These are phyloP conservation scores for Fomitopsis pulvina DNA, from an alignment of 768 basidiomycete species.

Conservation along the genomic window DNA sequence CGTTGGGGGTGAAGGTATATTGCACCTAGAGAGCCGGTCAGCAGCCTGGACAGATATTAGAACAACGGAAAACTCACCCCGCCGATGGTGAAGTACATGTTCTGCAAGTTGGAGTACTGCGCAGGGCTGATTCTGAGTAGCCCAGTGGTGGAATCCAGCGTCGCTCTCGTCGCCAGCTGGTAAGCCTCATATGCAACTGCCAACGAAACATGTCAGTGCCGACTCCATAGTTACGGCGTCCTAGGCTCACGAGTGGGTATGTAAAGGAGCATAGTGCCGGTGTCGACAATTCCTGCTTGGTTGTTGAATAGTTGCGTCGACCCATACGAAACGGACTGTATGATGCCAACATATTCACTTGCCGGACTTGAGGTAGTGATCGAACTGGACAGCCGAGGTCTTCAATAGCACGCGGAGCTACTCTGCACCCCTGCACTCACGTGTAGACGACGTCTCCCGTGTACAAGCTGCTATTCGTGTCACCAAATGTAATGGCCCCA, in stretches of 20 bases:
- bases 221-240: too few relatives aligned
- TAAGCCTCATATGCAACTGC: conserved; percentile 16
- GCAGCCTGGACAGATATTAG: too few relatives aligned
- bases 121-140: conserved; percentile 7
- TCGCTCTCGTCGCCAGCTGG: conserved; percentile 14
- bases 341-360: conserved; percentile 26
- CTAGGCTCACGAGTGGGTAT: neutral
- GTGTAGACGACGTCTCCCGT: conserved; percentile 21
- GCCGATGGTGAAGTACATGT: conserved; percentile 12
- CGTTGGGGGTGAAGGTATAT: conserved; percentile 8
- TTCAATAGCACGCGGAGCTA: too few relatives aligned
- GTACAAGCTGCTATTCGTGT: conserved; percentile 21
- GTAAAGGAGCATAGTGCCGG: conserved; percentile 33
- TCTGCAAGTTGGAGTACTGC: conserved; percentile 5
- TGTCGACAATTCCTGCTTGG: conserved; percentile 29
- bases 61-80: conserved; percentile 2
- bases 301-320: conserved; percentile 15
- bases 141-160: conserved; percentile 12
- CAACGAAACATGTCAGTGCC: neutral
- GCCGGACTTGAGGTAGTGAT: conserved; percentile 26
- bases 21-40: too few relatives aligned
- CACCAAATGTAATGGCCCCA: conserved; percentile 29
- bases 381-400: conserved; percentile 15
- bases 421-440: conserved; percentile 8
- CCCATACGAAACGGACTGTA: conserved; percentile 26